Percentiles rank a stretch among this genome's conserved stretches.
Conservation (phyloP, 805 yeast genomes). For the Starmerella gropengiesseri region DNA sequence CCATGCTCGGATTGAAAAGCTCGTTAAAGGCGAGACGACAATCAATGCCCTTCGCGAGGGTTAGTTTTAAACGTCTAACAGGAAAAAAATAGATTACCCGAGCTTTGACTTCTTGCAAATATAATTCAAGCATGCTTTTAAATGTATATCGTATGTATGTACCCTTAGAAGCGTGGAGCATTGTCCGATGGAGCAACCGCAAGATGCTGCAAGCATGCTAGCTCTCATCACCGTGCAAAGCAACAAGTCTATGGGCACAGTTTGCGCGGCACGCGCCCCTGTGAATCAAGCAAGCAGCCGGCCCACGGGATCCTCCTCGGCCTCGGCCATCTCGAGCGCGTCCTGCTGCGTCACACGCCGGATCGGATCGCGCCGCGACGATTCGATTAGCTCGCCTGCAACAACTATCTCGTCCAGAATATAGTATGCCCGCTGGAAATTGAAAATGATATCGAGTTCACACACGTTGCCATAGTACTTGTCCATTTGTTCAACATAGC, state of each 20-base stretch:
- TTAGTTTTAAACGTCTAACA: no score
- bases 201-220: background rate
- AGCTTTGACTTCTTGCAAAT: no score
- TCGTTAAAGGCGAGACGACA: slow-evolving; percentile 36
- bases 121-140: background rate
- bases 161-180: no score
- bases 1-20: slow-evolving; percentile 45
- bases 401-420: slow-evolving; percentile 79
- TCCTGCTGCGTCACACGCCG: slow-evolving; percentile 75
- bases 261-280: no score
- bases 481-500: slow-evolving; percentile 96
- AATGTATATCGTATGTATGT: background rate
- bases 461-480: slow-evolving; percentile 90
- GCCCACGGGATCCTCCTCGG: slow-evolving; percentile 35
- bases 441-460: slow-evolving; percentile 92
- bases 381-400: slow-evolving; percentile 81
- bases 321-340: slow-evolving; percentile 70
- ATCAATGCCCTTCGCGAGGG: slow-evolving; percentile 20
- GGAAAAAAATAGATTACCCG: no score
- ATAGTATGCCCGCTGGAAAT: slow-evolving; percentile 87
- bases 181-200: no score
- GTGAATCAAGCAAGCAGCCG: slow-evolving; percentile 18
- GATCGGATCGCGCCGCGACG: slow-evolving; percentile 68
- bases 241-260: slow-evolving; percentile 8
- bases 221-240: background rate